Evolutionary conservation across 768 basidiomycete genomes (phyloP), one percentile per base, ranked within the genome.

Genomic region (Leccinum boreale): DNA sequence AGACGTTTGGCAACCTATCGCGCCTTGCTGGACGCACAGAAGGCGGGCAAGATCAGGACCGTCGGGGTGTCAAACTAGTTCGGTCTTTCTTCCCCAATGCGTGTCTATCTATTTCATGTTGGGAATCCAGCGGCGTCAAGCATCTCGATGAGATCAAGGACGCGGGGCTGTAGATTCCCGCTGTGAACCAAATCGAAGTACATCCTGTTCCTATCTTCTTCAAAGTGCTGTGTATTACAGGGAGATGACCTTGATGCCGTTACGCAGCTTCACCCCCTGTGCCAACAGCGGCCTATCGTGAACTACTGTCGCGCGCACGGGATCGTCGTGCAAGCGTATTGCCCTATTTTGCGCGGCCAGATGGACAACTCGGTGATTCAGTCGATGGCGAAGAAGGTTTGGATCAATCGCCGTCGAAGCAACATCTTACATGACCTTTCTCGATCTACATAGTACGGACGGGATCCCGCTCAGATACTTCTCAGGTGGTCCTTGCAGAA

Each of bases 401-500:
- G 73, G 59, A 24, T 8, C 35, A 21, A 24, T 7, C 35, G 19
- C 49, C 24, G 50, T 55, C 11, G 15, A 52, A 45, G 44, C 39
- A 52, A 53, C 48, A 31, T 31, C 12, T 42, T 50, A 35, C 2
- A 33, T 51, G 23, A 12, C 29, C 5, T 24, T 47, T 15, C 1
- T 47, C 24, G 21, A 29, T 58, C 19, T 5, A 58, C 52, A 46
- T 58, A 91, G 86, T 71, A 85, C 61, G 70, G 73, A 48, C 82
- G 83, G 55, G 82, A 86, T 44, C 81, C 82, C 5, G 86, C 92
- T 17, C 94, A 97, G 66, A 78, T 96, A 47, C 80, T 97, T 15
- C 75, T 97, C 55, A 83, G 95, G 23, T 97, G 94, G 92, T 94
- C 92, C 28, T 75, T 98, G 36, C 94, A 97, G 70, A 84, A 81